Evolutionary conservation across 2,329 filamentous ascomycete genomes (phyloP).

Genomic region (Aspergillus sp.): DNA sequence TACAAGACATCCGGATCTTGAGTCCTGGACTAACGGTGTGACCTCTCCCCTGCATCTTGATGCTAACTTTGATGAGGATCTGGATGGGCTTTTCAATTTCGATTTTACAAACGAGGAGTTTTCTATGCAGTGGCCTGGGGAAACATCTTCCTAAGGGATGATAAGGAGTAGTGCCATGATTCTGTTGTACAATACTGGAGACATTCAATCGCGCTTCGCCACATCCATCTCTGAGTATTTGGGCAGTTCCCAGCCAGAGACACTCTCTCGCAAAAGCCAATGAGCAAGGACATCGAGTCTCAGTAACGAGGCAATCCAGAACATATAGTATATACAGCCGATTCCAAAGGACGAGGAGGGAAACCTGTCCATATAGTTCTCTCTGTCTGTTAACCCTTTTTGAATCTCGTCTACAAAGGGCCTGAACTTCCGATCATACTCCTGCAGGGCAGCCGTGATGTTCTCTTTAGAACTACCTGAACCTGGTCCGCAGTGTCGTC

Average conservation of each 20-base stretch:
- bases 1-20: neutral
- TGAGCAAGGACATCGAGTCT: conserved; percentile 35
- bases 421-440: conserved; percentile 47
- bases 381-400: conserved; percentile 1
- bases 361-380: conserved; percentile 16
- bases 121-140: neutral
- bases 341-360: conserved; percentile 34
- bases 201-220: neutral
- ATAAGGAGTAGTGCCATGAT: no score
- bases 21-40: neutral
- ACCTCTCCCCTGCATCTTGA: neutral
- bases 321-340: conserved; percentile 29
- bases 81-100: conserved; percentile 1
- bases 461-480: neutral
- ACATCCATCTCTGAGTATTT: conserved; percentile 25
- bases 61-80: neutral
- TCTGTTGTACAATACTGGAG: neutral
- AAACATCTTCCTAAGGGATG: no score
- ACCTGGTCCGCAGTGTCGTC: conserved; percentile 11
- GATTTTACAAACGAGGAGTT: neutral
- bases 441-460: conserved; percentile 26
- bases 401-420: conserved; percentile 49
- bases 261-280: conserved; percentile 32
- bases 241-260: conserved; percentile 39
- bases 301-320: conserved; percentile 33